Evolutionary conservation across 73 alveolate genomes (phyloP).

Genomic region (Stentor coeruleus): DNA sequence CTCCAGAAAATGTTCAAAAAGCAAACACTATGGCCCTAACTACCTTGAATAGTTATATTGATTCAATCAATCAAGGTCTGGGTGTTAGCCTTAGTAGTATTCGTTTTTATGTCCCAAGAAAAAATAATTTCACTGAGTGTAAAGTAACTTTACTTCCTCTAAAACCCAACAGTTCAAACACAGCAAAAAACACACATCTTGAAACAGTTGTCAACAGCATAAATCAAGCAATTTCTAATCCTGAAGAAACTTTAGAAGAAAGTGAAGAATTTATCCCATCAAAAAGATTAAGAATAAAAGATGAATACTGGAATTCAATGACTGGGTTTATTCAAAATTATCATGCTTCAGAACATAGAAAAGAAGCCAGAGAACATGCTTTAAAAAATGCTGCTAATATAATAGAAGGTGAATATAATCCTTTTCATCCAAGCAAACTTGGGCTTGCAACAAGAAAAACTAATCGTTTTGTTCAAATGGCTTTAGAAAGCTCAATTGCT

Average conservation of each 20-base stretch:
- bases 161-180: neutral
- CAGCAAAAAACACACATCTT: neutral
- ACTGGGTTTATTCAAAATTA: no score
- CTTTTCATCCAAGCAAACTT: neutral
- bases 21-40: neutral
- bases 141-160: conserved; percentile 16
- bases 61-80: neutral
- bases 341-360: no score
- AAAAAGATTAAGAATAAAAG: neutral
- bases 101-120: conserved; percentile 14
- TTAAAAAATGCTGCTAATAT: neutral
- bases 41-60: neutral
- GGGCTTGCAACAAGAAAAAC: neutral
- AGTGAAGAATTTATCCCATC: neutral
- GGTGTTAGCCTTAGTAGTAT: neutral
- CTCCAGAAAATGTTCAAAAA: neutral
- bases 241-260: neutral
- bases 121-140: neutral
- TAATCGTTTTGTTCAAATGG: neutral
- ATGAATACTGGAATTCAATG: neutral
- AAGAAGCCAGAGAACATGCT: neutral
- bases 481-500: neutral
- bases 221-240: neutral
- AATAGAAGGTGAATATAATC: neutral
- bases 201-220: conserved; percentile 2